Conservation (phyloP, 2,329 filamentous ascomycete species). For the Sporothrix euskadiensis region DNA sequence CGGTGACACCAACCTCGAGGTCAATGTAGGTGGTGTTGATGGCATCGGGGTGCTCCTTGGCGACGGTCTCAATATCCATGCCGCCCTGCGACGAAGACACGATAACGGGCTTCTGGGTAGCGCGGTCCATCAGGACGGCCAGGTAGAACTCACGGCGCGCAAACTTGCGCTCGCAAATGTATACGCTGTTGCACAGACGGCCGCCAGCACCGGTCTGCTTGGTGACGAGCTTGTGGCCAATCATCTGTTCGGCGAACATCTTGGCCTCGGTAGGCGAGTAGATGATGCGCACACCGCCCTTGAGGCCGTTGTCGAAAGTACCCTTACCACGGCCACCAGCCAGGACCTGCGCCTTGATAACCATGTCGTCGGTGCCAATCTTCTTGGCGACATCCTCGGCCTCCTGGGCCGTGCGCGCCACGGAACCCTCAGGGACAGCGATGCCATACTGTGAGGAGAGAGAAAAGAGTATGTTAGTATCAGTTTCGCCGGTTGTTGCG, state of each 20-base stretch:
- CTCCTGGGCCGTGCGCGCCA: constrained; percentile 80
- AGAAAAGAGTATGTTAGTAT: background rate
- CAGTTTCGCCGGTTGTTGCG: background rate
- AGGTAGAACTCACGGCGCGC: constrained; percentile 99
- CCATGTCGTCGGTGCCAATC: constrained; percentile 93
- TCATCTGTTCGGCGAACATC: constrained; percentile 99
- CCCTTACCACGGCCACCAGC: constrained; percentile 98
- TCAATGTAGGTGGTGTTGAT: constrained; percentile 93
- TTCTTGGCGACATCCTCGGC: constrained; percentile 88
- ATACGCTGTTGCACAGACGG: constrained; percentile 94
- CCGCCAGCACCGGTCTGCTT: constrained; percentile 96
- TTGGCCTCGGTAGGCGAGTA: constrained; percentile 95
- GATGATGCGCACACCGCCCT: constrained; percentile 97
- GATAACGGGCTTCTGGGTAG: constrained; percentile 86
- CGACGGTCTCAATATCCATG: constrained; percentile 98
- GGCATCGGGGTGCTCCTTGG: constrained; percentile 94
- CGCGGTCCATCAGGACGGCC: constrained; percentile 96
- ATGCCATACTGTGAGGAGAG: constrained; percentile 74
- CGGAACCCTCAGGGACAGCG: constrained; percentile 84
- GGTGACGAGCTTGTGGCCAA: constrained; percentile 98
- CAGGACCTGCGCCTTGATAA: constrained; percentile 99
- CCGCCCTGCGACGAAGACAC: constrained; percentile 97
- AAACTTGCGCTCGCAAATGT: constrained; percentile 99
- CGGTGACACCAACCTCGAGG: constrained; percentile 92
- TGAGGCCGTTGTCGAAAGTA: constrained; percentile 95